These are phyloP conservation scores for Bassia scoparia DNA, from an alignment of 148 eudicot species.

Conservation along the genomic window DNA sequence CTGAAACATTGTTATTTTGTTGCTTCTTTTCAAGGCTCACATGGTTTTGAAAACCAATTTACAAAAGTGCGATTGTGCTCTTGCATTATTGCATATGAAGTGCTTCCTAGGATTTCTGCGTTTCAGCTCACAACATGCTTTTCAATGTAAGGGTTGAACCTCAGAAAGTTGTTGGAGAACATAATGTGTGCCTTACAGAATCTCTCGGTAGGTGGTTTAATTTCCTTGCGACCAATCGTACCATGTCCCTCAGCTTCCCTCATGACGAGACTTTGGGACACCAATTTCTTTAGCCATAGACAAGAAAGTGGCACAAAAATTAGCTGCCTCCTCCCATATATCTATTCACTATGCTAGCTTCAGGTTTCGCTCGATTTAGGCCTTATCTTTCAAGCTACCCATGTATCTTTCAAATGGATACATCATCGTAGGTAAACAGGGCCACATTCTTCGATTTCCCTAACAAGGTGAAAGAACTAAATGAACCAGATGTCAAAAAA, in stretches of 20 bases:
- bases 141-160: not conserved
- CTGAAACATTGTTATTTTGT: not conserved
- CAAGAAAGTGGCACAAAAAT: not conserved
- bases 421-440: not conserved
- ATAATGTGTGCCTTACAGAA: not conserved
- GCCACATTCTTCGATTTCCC: not conserved
- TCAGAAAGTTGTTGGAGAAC: not conserved
- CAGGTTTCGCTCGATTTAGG: no score
- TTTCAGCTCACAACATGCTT: not conserved
- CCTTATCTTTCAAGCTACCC: not conserved
- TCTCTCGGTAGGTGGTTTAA: not conserved
- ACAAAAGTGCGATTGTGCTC: not conserved
- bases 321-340: no score
- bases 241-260: not conserved
- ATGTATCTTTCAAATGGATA: not conserved
- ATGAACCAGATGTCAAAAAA: slow-evolving; percentile 7
- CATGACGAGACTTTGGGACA: not conserved
- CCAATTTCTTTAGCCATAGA: not conserved
- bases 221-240: not conserved
- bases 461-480: not conserved
- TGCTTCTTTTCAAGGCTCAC: not conserved
- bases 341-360: not conserved
- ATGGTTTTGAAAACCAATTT: not conserved
- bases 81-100: not conserved
- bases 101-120: not conserved